These are phyloP conservation scores for Psilocybe azurescens DNA, from an alignment of 768 basidiomycete species.

Conservation along the genomic window DNA sequence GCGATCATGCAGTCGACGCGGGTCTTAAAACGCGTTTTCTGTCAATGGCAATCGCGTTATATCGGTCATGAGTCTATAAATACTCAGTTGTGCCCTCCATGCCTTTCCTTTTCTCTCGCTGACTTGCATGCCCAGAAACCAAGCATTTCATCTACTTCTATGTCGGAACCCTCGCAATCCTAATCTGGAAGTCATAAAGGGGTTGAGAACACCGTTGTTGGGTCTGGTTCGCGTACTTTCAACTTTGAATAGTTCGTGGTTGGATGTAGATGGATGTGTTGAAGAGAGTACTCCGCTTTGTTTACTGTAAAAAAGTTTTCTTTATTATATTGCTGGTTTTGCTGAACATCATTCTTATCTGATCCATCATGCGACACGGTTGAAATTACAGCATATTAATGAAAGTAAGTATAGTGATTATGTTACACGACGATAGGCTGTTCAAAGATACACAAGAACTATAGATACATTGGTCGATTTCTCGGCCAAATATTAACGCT, in stretches of 20 bases:
- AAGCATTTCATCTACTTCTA: slow-evolving; percentile 99
- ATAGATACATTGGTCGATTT: slow-evolving; percentile 20
- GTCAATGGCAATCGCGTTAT: slow-evolving; percentile 10
- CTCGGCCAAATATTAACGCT: slow-evolving; percentile 22
- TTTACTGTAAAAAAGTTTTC: slow-evolving; percentile 28
- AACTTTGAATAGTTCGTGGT: slow-evolving; percentile 4
- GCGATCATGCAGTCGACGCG: slow-evolving; percentile 18
- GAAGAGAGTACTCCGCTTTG: slow-evolving; percentile 15
- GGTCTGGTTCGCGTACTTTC: slow-evolving; percentile 1
- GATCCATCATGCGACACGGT: slow-evolving; percentile 12
- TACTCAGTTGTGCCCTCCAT: slow-evolving; percentile 8
- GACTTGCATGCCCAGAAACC: slow-evolving; percentile 65
- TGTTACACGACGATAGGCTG: slow-evolving; percentile 27
- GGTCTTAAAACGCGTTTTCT: slow-evolving; percentile 29
- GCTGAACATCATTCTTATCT: slow-evolving; percentile 17
- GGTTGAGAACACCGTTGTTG: not conserved
- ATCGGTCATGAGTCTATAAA: slow-evolving; percentile 20
- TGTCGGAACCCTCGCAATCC: slow-evolving; percentile 89
- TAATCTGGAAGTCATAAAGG: slow-evolving; percentile 90
- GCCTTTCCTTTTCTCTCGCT: slow-evolving; percentile 5
- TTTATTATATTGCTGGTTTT: slow-evolving; percentile 21
- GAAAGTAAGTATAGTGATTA: slow-evolving; percentile 28
- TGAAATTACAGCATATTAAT: slow-evolving; percentile 19
- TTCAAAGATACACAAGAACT: slow-evolving; percentile 15
- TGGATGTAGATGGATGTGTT: slow-evolving; percentile 14